phyloP scores from a whole-genome alignment of 495 filamentous ascomycete species.

The Penicillium malachiteum region DNA sequence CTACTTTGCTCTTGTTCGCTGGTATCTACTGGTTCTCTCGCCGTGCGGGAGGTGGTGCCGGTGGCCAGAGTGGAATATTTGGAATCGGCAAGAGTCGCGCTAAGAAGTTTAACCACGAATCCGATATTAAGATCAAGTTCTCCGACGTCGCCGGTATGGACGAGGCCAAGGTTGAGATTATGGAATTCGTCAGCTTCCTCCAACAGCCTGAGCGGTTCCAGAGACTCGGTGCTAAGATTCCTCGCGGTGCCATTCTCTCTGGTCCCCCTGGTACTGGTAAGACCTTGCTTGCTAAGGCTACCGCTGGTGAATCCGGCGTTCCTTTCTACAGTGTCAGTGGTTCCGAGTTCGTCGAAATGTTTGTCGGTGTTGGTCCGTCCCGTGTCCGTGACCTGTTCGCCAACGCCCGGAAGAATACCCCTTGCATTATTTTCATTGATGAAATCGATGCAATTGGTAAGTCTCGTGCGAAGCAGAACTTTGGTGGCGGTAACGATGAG shows the following conservation, averaged over 20 bases:
- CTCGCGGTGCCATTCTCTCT: slow-evolving; percentile 91
- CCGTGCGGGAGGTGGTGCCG: slow-evolving; percentile 61
- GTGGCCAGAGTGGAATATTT: slow-evolving; percentile 79
- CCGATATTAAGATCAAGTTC: slow-evolving; percentile 93
- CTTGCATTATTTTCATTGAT: slow-evolving; percentile 99
- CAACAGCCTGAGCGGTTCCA: slow-evolving; percentile 87
- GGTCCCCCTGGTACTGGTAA: slow-evolving; percentile 98
- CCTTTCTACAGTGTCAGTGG: slow-evolving; percentile 98
- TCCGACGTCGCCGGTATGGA: slow-evolving; percentile 98
- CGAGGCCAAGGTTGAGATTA: slow-evolving; percentile 96
- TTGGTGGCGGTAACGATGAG: slow-evolving; percentile 92
- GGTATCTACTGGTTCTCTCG: slow-evolving; percentile 70
- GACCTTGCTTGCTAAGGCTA: slow-evolving; percentile 94
- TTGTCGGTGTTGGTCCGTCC: slow-evolving; percentile 95
- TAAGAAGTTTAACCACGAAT: slow-evolving; percentile 96
- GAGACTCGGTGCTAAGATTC: slow-evolving; percentile 94
- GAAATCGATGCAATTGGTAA: slow-evolving; percentile 98
- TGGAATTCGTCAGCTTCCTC: slow-evolving; percentile 98
- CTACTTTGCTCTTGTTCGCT: slow-evolving; percentile 81
- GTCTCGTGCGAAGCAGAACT: slow-evolving; percentile 71
- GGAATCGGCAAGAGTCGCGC: slow-evolving; percentile 93
- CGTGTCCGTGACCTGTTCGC: slow-evolving; percentile 93
- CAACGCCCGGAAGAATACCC: slow-evolving; percentile 90
- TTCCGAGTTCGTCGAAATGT: slow-evolving; percentile 99
- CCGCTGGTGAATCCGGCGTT: slow-evolving; percentile 94